Conservation (phyloP, 2,329 filamentous ascomycete genomes). For the Emericellopsis atlantica region DNA sequence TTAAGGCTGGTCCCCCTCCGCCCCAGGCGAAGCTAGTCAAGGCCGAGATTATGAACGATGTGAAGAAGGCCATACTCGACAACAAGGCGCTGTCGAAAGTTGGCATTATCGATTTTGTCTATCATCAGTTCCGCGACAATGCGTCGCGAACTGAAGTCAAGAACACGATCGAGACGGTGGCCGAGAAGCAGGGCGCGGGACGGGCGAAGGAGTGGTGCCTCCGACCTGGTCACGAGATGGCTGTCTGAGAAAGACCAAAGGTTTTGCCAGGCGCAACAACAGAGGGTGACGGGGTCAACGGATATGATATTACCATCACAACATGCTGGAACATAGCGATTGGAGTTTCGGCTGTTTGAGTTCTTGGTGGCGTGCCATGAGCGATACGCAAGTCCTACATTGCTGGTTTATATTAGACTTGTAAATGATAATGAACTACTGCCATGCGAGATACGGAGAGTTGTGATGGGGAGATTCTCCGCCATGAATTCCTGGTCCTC, state of each 20-base stretch:
- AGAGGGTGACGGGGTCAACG: neutral
- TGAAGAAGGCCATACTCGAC: constrained; percentile 26
- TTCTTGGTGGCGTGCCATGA: too few relatives aligned
- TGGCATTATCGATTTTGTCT: constrained; percentile 26
- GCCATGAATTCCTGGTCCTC: too few relatives aligned
- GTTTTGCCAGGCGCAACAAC: neutral
- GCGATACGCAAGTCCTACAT: too few relatives aligned
- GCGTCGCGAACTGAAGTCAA: constrained; percentile 26
- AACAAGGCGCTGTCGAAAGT: constrained; percentile 26
- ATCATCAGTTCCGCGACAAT: constrained; percentile 21
- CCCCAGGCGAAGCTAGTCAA: constrained; percentile 18
- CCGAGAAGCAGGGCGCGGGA: constrained; percentile 24
- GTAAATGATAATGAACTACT: too few relatives aligned
- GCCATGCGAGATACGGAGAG: too few relatives aligned
- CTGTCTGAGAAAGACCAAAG: constrained; percentile 8
- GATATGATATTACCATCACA: neutral
- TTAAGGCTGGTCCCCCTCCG: constrained; percentile 7
- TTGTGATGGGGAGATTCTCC: too few relatives aligned
- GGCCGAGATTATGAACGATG: constrained; percentile 23
- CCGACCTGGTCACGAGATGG: constrained; percentile 23
- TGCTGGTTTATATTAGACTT: too few relatives aligned
- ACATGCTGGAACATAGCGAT: neutral
- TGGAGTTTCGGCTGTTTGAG: too few relatives aligned
- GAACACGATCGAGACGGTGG: constrained; percentile 26
- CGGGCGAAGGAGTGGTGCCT: constrained; percentile 24